These are phyloP conservation scores for Paralagenidium karlingii DNA, from an alignment of 352 stramenopile genomes.

Conservation along the genomic window DNA sequence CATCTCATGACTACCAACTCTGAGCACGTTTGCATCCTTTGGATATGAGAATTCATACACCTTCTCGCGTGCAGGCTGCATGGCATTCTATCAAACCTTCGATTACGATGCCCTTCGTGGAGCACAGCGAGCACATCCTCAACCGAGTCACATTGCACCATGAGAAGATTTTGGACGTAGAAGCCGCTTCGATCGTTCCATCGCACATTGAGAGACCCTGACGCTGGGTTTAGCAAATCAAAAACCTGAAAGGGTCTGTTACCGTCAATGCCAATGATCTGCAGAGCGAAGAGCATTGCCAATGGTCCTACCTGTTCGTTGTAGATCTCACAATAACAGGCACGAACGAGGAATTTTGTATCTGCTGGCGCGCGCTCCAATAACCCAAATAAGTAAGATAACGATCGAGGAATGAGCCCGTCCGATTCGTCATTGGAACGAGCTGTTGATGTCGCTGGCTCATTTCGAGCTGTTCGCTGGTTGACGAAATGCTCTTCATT, in stretches of 20 bases:
- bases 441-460: neutral
- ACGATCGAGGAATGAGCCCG: slow-evolving; percentile 52
- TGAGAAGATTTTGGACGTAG: slow-evolving; percentile 65
- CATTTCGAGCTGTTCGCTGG: slow-evolving; percentile 9
- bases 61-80: neutral
- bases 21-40: slow-evolving; percentile 1
- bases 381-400: slow-evolving; percentile 48
- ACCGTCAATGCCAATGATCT: neutral
- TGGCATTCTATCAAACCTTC: too few relatives aligned
- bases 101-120: slow-evolving; percentile 58
- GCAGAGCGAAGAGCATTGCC: neutral
- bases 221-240: slow-evolving; percentile 56
- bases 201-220: slow-evolving; percentile 41
- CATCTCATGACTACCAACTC: slow-evolving; percentile 54
- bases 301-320: slow-evolving; percentile 68
- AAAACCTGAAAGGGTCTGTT: slow-evolving; percentile 28
- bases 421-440: slow-evolving; percentile 17
- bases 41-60: slow-evolving; percentile 1
- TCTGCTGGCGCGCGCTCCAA: slow-evolving; percentile 27
- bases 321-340: slow-evolving; percentile 77
- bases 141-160: slow-evolving; percentile 58
- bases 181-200: slow-evolving; percentile 66
- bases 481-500: slow-evolving; percentile 45
- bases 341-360: slow-evolving; percentile 41
- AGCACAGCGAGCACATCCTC: slow-evolving; percentile 67